Evolutionary conservation across 345 rosid genomes (phyloP).

Genomic region (Hibiscus mutabilis): DNA sequence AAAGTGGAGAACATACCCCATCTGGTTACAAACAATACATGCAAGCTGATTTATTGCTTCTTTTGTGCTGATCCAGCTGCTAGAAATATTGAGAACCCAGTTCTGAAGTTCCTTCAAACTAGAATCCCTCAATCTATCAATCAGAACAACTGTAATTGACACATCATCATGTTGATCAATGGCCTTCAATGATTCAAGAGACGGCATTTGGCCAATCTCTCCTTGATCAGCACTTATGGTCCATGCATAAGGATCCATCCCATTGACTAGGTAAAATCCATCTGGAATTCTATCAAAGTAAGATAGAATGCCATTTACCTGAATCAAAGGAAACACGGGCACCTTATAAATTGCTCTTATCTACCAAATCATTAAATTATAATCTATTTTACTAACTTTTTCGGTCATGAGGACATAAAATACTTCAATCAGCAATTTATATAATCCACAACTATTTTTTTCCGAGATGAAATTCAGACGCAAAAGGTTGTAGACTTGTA

Average conservation of each 20-base stretch:
- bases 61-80: conserved; percentile 21
- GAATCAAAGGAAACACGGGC: conserved; percentile 12
- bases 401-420: background rate
- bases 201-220: conserved; percentile 34
- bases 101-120: conserved; percentile 33
- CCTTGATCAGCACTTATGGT: conserved; percentile 35
- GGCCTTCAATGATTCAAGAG: conserved; percentile 30
- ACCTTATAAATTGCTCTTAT: background rate
- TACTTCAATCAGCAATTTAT: background rate
- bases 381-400: background rate
- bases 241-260: conserved; percentile 50
- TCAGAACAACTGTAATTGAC: conserved; percentile 37
- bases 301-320: conserved; percentile 49
- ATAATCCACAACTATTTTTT: background rate
- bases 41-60: conserved; percentile 40
- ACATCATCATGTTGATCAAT: conserved; percentile 29
- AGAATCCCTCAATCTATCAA: conserved; percentile 32
- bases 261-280: conserved; percentile 47
- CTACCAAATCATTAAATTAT: background rate
- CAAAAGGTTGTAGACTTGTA: no score
- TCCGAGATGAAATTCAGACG: background rate
- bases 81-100: conserved; percentile 28
- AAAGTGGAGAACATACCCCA: conserved; percentile 37
- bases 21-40: conserved; percentile 32
- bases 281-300: conserved; percentile 41